These are phyloP conservation scores for Colletotrichum agaves DNA, from an alignment of 2,329 filamentous ascomycete genomes.

Conservation along the genomic window DNA sequence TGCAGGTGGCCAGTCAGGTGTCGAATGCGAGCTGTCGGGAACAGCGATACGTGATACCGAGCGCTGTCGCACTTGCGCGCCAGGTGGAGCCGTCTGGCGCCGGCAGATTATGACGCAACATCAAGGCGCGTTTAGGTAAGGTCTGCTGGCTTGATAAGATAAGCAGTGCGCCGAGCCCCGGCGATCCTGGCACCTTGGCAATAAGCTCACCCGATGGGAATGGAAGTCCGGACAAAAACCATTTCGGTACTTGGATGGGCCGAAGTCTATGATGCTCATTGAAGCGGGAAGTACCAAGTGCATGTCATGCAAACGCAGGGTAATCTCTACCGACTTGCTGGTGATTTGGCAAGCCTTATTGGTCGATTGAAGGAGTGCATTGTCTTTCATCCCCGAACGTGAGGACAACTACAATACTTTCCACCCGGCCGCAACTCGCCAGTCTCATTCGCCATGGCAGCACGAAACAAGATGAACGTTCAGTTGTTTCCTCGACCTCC, in stretches of 20 bases:
- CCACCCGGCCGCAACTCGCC: no score
- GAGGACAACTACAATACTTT: no score
- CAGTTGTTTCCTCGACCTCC: slow-evolving; percentile 69
- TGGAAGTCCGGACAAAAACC: no score
- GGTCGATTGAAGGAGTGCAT: background rate
- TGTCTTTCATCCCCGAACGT: no score
- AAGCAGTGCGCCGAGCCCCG: no score
- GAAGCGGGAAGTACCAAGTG: no score
- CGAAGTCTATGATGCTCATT: slow-evolving; percentile 22
- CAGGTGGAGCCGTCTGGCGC: slow-evolving; percentile 1
- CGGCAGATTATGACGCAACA: slow-evolving; percentile 3
- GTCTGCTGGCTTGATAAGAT: no score
- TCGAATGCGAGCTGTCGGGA: background rate
- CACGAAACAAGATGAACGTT: slow-evolving; percentile 59
- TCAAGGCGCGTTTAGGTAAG: background rate
- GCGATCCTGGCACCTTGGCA: no score
- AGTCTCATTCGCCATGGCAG: background rate
- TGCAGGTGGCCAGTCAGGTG: background rate
- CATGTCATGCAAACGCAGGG: no score
- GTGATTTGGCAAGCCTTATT: no score
- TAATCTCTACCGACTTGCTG: no score
- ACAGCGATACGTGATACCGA: background rate
- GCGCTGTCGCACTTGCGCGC: background rate
- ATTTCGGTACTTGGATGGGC: background rate
- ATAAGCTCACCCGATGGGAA: no score